Base-by-base conservation (phyloP, 345 rosid species). In the Cardiospermum halicacabum region DNA sequence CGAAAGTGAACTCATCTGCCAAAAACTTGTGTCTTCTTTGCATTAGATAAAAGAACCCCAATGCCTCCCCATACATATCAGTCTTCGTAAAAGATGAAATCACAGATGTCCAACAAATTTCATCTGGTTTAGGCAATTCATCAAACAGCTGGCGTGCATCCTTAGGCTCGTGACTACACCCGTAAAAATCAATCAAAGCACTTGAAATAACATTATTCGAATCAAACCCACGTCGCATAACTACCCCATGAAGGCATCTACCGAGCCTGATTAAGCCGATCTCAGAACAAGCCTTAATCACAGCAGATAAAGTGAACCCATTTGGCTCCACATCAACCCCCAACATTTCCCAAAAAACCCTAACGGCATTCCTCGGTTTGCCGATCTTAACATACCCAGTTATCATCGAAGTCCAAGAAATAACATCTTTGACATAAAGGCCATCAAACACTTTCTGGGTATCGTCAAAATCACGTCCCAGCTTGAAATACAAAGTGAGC, bases 351-450 rank as follows among this genome's bases (percentile, higher is more conserved):
- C 62, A 57, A 34, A 86, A 90, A 85, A 90, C 25, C 43, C 74
- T 81, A 62, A 93, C 78, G 40, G 94, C 75, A 22, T 71, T 67
- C 58, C 34, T 75, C 7, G 82, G 84, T 67, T 84, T 80, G 36
- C 77, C 82, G 53, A 70, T 74, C 54, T 25, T 62, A 50, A 81
- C 73, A 69, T 85, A 93, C 32, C 92, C 87, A 13, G 94, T 82
- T 66, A 93, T 81, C 91, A 93, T 85, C 5, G 96, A 86, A 50
- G 85, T 86, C 96, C 97, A 93, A 0, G 98, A 86, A 53, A 90
- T 80, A 15, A 70, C 87, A 64, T 93, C 98, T 72, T 85, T 85
- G 1, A 67, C 61, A 67, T 74, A 70, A 68, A 81, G 67, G 7
- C 88, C 86, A 48, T 88, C 83, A 64, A 93, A 93, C 49, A 84